Base-by-base conservation (phyloP, 345 rosid genomes). In the Limnanthes douglasii region DNA sequence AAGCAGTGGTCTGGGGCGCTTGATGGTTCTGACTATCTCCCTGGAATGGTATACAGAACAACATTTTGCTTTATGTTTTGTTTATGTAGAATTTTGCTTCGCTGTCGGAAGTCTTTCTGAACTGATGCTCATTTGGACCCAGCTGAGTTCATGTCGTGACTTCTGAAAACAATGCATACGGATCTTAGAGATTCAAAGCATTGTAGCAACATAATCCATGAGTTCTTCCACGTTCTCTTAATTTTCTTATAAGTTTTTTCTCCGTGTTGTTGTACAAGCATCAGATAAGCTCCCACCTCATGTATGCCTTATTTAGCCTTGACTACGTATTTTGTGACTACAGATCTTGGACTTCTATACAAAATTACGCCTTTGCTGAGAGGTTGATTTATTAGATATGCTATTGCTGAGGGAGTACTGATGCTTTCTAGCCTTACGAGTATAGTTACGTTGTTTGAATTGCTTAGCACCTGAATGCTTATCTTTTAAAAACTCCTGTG, bases 11-110 rank as follows among this genome's bases (percentile, higher is more conserved):
- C 99, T 22, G 75, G 94, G 61, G 86, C 94, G 37, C 94, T 92
- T 48, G 99, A 85, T 64, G 99, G 99, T 43, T 85, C 99, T 20
- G 93, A 90, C 64, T 85, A 90, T 52, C 93, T 90, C 46, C 99
- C 99, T 0, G 99, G 99, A 68, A 90, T 90, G 96, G 94, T 81
- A 49, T 6, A 17, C 11, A 6, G 21, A 10, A 15, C n/a, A n/a
- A n/a, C n/a, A n/a, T n/a, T 28, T 34, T 13, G 18, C 31, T 28
- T 34, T 11, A n/a, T 6, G 34, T 18, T 41, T 10, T 27, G 11
- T 13, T 17, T 5, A 15, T 35, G 11, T 26, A 18, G 17, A 33
- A 43, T 14, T 20, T 40, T 41, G 12, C 11, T 18, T 13, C 1
- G 31, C 6, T 18, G 8, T 33, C 12, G 71, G 52, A 90, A 90